Evolutionary conservation across 495 filamentous ascomycete species (phyloP).

Genomic region (Aspergillus wentii): DNA sequence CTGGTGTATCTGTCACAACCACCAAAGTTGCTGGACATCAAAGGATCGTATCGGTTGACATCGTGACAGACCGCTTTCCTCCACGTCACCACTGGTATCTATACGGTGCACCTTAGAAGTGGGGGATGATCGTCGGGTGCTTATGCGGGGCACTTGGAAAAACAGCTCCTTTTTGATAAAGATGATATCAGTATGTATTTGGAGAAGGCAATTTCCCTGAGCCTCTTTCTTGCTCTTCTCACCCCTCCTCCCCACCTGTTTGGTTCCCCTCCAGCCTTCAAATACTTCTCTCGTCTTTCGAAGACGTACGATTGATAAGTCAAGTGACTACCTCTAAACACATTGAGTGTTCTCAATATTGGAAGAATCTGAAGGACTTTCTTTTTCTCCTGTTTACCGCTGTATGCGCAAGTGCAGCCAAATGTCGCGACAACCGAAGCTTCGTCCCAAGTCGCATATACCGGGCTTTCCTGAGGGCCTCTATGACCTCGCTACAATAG

Average conservation of each 20-base stretch:
- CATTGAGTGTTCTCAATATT: too few species aligned
- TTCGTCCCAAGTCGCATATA: slow-evolving; percentile 36
- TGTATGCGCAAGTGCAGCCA: too few species aligned
- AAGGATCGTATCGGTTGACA: slow-evolving; percentile 19
- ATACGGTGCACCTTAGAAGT: slow-evolving; percentile 13
- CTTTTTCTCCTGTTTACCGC: not conserved
- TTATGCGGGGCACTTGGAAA: slow-evolving; percentile 18
- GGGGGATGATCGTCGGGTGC: slow-evolving; percentile 13
- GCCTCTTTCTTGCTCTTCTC: slow-evolving; percentile 7
- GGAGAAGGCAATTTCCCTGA: slow-evolving; percentile 5
- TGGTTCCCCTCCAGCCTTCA: slow-evolving; percentile 17
- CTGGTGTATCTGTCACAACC: slow-evolving; percentile 19
- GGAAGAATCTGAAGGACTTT: too few species aligned
- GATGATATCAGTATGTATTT: slow-evolving; percentile 16
- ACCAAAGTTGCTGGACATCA: slow-evolving; percentile 13
- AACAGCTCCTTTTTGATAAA: slow-evolving; percentile 11
- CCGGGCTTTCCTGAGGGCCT: slow-evolving; percentile 34
- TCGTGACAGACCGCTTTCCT: slow-evolving; percentile 19
- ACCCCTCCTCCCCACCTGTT: slow-evolving; percentile 9
- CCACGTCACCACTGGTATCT: slow-evolving; percentile 20
- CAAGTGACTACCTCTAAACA: too few species aligned
- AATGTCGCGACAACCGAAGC: slow-evolving; percentile 41
- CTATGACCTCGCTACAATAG: slow-evolving; percentile 27
- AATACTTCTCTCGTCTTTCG: not conserved
- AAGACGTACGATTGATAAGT: slow-evolving; percentile 9